phyloP scores from a whole-genome alignment of 1,139 yeast genomes.

The Citeromyces siamensis region DNA sequence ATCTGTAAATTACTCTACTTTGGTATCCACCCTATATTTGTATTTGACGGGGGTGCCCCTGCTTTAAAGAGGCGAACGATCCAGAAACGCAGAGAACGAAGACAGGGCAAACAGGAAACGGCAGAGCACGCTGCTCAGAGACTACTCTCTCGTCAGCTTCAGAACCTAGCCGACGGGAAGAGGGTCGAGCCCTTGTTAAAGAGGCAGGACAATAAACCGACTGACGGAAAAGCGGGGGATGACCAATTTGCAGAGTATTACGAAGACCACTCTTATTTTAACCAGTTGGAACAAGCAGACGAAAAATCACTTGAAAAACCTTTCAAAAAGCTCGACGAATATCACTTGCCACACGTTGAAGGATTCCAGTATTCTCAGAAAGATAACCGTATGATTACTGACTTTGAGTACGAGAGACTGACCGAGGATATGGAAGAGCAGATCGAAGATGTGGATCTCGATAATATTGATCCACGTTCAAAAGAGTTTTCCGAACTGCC shows the following conservation, averaged over 20 bases:
- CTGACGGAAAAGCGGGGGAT: constrained; percentile 7
- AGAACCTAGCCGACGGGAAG: constrained; percentile 33
- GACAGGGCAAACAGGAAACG: constrained; percentile 65
- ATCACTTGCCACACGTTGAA: constrained; percentile 67
- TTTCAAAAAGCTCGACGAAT: constrained; percentile 54
- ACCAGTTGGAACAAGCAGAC: constrained; percentile 6
- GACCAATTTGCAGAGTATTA: constrained; percentile 15
- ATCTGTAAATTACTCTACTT: constrained; percentile 82
- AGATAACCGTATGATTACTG: constrained; percentile 68
- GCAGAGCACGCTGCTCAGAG: constrained; percentile 70
- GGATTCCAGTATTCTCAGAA: constrained; percentile 26
- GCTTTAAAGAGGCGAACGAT: constrained; percentile 69
- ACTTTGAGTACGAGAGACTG: constrained; percentile 54
- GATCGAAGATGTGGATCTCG: constrained; percentile 59
- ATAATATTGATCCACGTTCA: constrained; percentile 59
- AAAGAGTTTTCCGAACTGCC: constrained; percentile 57
- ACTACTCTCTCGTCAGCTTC: constrained; percentile 70
- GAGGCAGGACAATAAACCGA: constrained; percentile 9
- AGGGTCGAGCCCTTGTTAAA: constrained; percentile 4
- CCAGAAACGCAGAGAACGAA: constrained; percentile 49
- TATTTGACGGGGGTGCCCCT: constrained; percentile 98
- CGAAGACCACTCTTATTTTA: constrained; percentile 17
- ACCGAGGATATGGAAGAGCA: constrained; percentile 52
- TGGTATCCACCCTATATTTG: constrained; percentile 89
- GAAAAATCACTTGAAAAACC: constrained; percentile 13